Evolutionary conservation across 2,329 filamentous ascomycete species (phyloP).

Genomic region (Ascochyta pisi): DNA sequence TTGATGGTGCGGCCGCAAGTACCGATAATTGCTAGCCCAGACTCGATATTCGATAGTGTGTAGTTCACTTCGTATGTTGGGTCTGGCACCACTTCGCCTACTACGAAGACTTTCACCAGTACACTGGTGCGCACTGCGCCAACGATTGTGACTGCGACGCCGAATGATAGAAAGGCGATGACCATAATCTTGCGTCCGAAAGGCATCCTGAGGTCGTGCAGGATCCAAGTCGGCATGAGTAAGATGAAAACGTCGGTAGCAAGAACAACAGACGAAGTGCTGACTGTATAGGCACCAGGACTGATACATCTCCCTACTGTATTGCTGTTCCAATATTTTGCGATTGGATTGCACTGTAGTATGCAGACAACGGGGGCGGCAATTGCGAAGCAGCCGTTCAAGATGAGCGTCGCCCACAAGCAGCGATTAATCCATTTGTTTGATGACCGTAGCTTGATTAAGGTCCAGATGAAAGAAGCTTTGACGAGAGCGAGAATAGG

Average conservation of each 20-base stretch:
- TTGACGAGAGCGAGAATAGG: constrained; percentile 30
- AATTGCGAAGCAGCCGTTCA: constrained; percentile 26
- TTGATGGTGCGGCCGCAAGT: constrained; percentile 30
- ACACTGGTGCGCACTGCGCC: constrained; percentile 22
- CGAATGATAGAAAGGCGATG: constrained; percentile 26
- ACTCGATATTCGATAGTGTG: constrained; percentile 28
- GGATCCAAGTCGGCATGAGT: constrained; percentile 30
- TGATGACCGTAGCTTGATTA: constrained; percentile 27
- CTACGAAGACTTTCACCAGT: constrained; percentile 18
- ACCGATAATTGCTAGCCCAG: constrained; percentile 24
- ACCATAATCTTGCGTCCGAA: constrained; percentile 23
- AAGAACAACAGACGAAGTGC: constrained; percentile 23
- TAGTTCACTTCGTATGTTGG: constrained; percentile 18
- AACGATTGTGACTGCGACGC: constrained; percentile 25
- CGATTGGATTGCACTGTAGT: constrained; percentile 39
- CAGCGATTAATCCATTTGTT: constrained; percentile 23
- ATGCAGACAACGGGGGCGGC: constrained; percentile 26
- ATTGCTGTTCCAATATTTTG: constrained; percentile 35
- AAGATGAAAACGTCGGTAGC: constrained; percentile 28
- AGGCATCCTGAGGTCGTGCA: constrained; percentile 29
- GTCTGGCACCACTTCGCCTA: constrained; percentile 12
- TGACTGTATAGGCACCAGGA: constrained; percentile 18
- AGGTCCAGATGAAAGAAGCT: constrained; percentile 25
- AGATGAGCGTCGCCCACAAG: constrained; percentile 21
- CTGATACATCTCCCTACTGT: constrained; percentile 24